Evolutionary conservation across 2,329 filamentous ascomycete species (phyloP), one percentile per base, ranked within the genome.

Genomic region (Penicillium thymicola): DNA sequence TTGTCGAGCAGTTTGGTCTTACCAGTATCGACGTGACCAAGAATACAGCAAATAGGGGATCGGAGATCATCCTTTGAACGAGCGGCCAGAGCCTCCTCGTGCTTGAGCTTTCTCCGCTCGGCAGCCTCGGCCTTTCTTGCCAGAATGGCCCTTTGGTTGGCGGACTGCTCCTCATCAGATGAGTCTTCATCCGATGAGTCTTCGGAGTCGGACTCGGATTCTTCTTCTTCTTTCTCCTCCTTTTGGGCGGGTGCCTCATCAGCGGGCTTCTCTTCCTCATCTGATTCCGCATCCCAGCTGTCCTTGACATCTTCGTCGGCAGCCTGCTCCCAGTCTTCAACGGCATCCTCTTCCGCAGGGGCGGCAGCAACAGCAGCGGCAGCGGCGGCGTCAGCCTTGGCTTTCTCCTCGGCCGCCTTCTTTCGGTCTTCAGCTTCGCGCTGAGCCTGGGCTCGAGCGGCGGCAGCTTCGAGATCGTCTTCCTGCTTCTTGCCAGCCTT

Each of bases 1-100:
- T 99, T 99, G 82, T 99, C 94, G 57, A 99, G 84, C 61, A 99
- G 82, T 80, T 97, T 99, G n/a, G 94, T 99, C 81, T 99, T 99
- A 75, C 94, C 94, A 44, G 95, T 99, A 87, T 99, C 94, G 85
- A 99, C 94, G 85, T 99, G 94, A 70, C 94, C 94, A 63, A 99
- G 86, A 84, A 99, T 99, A 88, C 93, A 97, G 83, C 94, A 97
- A 77, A 99, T 99, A 51, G 94, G 94, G 40, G 94, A 97, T 57
- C 94, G 91, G 55, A 99, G 85, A 76, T 99, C 88, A 73, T 99
- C 92, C 76, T 90, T 92, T 23, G 93, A 97, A 59, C 92, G 85
- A 47, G 93, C 92, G 43, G 91, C 92, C 71, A 97, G 76, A 18
- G 94, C 94, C 60, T 92, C 93, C 75, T 97, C 90, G 73, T 96